Base-by-base conservation (phyloP, 2,329 filamentous ascomycete genomes). In the Exophiala xenobiotica region DNA sequence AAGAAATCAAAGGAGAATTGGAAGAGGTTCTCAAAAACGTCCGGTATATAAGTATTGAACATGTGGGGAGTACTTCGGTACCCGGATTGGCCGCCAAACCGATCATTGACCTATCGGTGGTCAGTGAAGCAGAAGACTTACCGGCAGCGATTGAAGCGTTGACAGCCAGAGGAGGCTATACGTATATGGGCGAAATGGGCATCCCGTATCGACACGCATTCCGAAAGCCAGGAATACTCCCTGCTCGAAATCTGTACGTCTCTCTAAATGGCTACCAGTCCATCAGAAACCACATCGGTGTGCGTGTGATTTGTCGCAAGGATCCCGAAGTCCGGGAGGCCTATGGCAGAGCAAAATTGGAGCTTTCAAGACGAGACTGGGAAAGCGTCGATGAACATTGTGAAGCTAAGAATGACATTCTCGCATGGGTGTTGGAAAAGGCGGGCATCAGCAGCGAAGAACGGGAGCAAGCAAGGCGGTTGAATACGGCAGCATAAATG, bases 51-150 rank as follows among this genome's bases (percentile, higher is more conserved):
- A 29, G 27, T 20, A 69, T 70, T 53, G 64, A 70, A 51, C 69
- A 71, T 54, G 61, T 70, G 27, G 68, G 68, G 43, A 68, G 66
- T 49, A 71, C 69, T 20, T 68, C 69, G 6, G 63, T 71, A 3
- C 66, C 65, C 0, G 55, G 53, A 12, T 61, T 70, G 3, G 61
- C 59, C n/a, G 67, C 67, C 8, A 70, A 68, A 46, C 67, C 68
- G n/a, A 64, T 65, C 38, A 64, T 70, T 47, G 68, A 72, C 56
- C 57, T 70, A n/a, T 64, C 67, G 18, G 63, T 70, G 26, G 63
- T 70, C 35, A 62, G 66, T 14, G 53, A 56, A 8, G 60, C 58
- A 11, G 53, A 59, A 4, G 54, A 64, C 18, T 42, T 72, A 8
- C 42, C 62, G 5, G 23, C 58, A 5, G 63, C 62, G 2, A 63